Conservation (phyloP, 163 green algal species). For the Scenedesmus sp. region DNA sequence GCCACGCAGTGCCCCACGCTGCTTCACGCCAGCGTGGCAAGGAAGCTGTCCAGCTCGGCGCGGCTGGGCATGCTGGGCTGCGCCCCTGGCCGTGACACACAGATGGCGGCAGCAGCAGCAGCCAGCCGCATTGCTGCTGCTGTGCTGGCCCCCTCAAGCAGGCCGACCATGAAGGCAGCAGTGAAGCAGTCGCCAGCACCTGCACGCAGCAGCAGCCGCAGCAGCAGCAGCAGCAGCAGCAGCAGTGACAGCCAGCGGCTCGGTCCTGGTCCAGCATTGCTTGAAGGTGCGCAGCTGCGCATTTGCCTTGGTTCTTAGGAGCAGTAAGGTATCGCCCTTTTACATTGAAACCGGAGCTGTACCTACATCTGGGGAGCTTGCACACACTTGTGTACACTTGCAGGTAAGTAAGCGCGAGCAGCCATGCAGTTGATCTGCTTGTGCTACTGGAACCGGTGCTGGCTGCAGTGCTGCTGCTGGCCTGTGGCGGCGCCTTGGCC, state of each 20-base stretch:
- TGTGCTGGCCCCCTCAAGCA: constrained; percentile 75
- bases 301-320: background rate
- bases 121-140: constrained; percentile 83
- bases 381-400: too few species aligned
- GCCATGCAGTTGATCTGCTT: too few species aligned
- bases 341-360: too few species aligned
- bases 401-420: too few species aligned
- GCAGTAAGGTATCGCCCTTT: too few species aligned
- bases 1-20: too few species aligned
- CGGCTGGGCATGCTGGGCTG: constrained; percentile 85
- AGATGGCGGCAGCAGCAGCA: constrained; percentile 83
- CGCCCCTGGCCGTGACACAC: constrained; percentile 83
- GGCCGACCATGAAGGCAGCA: constrained; percentile 84
- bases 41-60: constrained; percentile 73
- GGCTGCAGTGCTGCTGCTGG: too few species aligned
- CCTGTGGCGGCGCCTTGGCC: too few species aligned
- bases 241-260: background rate
- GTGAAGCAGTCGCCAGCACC: constrained; percentile 97
- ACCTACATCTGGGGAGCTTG: too few species aligned
- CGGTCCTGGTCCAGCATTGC: too few species aligned
- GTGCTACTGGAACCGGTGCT: too few species aligned
- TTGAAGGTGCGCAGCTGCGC: background rate
- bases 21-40: constrained; percentile 49
- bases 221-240: background rate
- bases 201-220: constrained; percentile 35